Evolutionary conservation across 768 basidiomycete species (phyloP).

Genomic region (Leccinum rimulosum): DNA sequence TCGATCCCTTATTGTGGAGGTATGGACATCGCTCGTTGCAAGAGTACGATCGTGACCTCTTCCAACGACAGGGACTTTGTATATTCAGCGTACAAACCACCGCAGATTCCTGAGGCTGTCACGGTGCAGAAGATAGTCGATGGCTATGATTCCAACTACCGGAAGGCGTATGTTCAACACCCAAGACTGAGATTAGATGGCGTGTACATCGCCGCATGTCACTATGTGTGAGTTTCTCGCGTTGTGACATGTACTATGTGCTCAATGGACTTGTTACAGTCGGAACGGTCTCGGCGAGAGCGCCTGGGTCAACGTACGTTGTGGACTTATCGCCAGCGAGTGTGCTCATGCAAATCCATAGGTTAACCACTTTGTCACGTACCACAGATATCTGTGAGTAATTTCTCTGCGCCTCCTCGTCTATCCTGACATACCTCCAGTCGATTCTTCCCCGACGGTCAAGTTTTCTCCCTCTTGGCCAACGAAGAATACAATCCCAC

Average conservation of each 20-base stretch:
- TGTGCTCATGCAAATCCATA: slow-evolving; percentile 28
- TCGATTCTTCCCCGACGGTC: slow-evolving; percentile 85
- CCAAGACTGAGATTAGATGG: slow-evolving; percentile 85
- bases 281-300: slow-evolving; percentile 77
- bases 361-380: slow-evolving; percentile 86
- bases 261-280: slow-evolving; percentile 8
- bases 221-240: slow-evolving; percentile 60
- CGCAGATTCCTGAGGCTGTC: slow-evolving; percentile 62
- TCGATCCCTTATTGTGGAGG: slow-evolving; percentile 79
- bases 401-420: neutral
- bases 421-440: slow-evolving; percentile 35
- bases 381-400: slow-evolving; percentile 84
- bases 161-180: slow-evolving; percentile 78
- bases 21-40: slow-evolving; percentile 29
- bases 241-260: slow-evolving; percentile 1
- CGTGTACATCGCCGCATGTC: slow-evolving; percentile 75
- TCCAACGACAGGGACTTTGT: slow-evolving; percentile 55
- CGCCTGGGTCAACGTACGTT: slow-evolving; percentile 79
- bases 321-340: neutral
- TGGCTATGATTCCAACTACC: slow-evolving; percentile 60
- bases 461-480: slow-evolving; percentile 79
- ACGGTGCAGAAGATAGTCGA: slow-evolving; percentile 48
- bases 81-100: slow-evolving; percentile 62
- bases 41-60: slow-evolving; percentile 4
- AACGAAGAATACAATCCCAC: slow-evolving; percentile 75